Conservation (phyloP, 1,139 yeast species). For the Hyphopichia fennica region DNA sequence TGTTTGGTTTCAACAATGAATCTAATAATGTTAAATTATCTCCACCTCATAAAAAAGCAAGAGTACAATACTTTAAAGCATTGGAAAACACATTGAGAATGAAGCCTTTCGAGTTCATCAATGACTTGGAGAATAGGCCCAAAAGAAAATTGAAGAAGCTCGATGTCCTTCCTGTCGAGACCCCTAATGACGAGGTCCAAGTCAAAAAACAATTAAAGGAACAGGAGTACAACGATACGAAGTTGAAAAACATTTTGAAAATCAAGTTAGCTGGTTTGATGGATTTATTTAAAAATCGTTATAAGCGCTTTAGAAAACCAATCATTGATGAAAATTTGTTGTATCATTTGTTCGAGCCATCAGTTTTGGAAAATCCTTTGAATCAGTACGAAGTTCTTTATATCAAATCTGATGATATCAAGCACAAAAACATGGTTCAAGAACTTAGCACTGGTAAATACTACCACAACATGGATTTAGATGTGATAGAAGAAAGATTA, state of each 20-base stretch:
- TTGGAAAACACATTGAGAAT: constrained; percentile 57
- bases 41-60: constrained; percentile 39
- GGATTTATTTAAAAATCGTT: constrained; percentile 85
- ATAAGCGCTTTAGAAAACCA: constrained; percentile 89
- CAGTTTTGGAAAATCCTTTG: constrained; percentile 36
- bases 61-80: constrained; percentile 55
- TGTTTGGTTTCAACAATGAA: constrained; percentile 54
- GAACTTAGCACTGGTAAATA: constrained; percentile 74
- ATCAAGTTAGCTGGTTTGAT: constrained; percentile 82
- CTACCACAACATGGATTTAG: constrained; percentile 87
- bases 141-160: constrained; percentile 44
- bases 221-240: constrained; percentile 72
- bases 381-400: constrained; percentile 49
- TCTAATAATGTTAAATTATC: constrained; percentile 49
- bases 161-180: constrained; percentile 22
- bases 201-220: constrained; percentile 42
- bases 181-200: constrained; percentile 13
- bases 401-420: constrained; percentile 53
- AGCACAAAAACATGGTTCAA: constrained; percentile 64
- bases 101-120: constrained; percentile 64
- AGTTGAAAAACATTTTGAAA: constrained; percentile 78
- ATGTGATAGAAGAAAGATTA: constrained; percentile 86
- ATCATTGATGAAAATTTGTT: constrained; percentile 74
- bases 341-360: constrained; percentile 75
- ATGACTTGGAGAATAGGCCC: constrained; percentile 53